Conservation (phyloP, 139 green algal genomes). For the Closterium sp. region DNA sequence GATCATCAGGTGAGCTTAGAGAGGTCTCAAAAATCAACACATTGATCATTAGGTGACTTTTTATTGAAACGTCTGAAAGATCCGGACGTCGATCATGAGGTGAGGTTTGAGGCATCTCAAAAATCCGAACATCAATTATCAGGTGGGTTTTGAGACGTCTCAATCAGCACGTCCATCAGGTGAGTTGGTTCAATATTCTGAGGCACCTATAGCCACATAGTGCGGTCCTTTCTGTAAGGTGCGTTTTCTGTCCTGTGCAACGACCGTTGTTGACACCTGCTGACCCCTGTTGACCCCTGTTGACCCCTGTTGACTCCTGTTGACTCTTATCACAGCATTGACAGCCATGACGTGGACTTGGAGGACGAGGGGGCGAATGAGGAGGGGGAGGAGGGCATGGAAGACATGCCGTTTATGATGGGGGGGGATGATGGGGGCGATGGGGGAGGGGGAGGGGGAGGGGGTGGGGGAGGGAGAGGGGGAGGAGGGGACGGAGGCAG, state of each 20-base stretch:
- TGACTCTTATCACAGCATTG: not conserved
- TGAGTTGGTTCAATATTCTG: not conserved
- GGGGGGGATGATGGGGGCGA: not conserved
- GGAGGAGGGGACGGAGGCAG: not conserved
- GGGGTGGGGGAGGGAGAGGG: not conserved
- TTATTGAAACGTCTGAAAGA: too few species aligned
- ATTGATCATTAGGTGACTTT: too few species aligned
- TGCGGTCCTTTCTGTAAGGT: too few species aligned
- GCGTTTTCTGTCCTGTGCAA: too few species aligned
- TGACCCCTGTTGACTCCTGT: not conserved
- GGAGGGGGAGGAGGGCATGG: not conserved
- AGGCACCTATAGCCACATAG: too few species aligned
- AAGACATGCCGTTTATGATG: not conserved
- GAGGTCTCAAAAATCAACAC: too few species aligned
- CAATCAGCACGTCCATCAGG: not conserved
- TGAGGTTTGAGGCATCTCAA: not conserved
- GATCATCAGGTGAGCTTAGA: too few species aligned
- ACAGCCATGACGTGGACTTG: slow-evolving; percentile 14
- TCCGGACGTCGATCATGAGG: too few species aligned
- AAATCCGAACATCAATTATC: too few species aligned
- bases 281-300: not conserved
- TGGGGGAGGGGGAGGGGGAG: not conserved
- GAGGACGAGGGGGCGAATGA: slow-evolving; percentile 25
- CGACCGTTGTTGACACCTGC: not conserved
- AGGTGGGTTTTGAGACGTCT: not conserved